phyloP scores from a whole-genome alignment of 352 stramenopile species.

The Pythium dissotocum region DNA sequence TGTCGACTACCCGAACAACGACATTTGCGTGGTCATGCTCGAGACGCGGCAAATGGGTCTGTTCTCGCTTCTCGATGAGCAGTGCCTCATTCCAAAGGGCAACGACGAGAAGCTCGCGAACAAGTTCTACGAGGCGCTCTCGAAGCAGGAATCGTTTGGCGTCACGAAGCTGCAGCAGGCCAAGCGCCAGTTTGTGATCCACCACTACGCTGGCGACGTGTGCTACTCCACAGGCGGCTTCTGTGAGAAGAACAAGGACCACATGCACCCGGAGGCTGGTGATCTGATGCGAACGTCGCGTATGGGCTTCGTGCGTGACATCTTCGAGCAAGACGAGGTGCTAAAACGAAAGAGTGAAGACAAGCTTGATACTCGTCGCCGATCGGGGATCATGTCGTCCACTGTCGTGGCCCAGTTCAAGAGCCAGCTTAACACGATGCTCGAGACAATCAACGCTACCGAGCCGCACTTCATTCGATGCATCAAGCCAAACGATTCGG shows the following conservation, averaged over 20 bases:
- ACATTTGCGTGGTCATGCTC: slow-evolving; percentile 73
- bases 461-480: slow-evolving; percentile 92
- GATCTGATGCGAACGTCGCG: slow-evolving; percentile 72
- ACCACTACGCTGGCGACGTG: slow-evolving; percentile 86
- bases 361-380: slow-evolving; percentile 38
- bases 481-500: slow-evolving; percentile 87
- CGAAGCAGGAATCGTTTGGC: slow-evolving; percentile 65
- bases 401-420: slow-evolving; percentile 93
- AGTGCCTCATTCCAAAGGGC: slow-evolving; percentile 80
- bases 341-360: slow-evolving; percentile 37
- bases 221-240: slow-evolving; percentile 83
- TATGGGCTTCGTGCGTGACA: slow-evolving; percentile 61
- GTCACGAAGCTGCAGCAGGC: slow-evolving; percentile 76
- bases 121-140: slow-evolving; percentile 75
- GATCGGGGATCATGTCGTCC: slow-evolving; percentile 80
- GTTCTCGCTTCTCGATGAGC: slow-evolving; percentile 84
- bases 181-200: slow-evolving; percentile 83
- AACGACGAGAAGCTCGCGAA: slow-evolving; percentile 85
- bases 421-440: slow-evolving; percentile 89
- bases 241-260: slow-evolving; percentile 90
- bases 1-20: slow-evolving; percentile 88
- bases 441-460: slow-evolving; percentile 94
- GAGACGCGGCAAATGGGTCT: slow-evolving; percentile 77
- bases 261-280: slow-evolving; percentile 81
- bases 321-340: slow-evolving; percentile 56